Percentiles rank a stretch among this genome's conserved stretches.
Evolutionary conservation across 305 asterid species (phyloP).

Genomic region (Fraxinus floribunda): DNA sequence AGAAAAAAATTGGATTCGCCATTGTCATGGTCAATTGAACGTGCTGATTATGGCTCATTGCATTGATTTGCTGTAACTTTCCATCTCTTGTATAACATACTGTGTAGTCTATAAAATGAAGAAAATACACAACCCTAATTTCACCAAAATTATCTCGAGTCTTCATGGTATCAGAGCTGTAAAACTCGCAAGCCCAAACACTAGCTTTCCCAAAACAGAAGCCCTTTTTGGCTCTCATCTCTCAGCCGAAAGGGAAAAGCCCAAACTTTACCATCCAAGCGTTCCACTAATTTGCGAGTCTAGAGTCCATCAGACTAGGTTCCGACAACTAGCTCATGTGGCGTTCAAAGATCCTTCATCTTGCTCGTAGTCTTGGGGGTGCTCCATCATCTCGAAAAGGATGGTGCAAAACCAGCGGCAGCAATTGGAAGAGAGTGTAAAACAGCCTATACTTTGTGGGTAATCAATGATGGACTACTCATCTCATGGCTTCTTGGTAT

Average conservation of each 20-base stretch:
- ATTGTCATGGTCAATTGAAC: background rate
- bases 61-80: background rate
- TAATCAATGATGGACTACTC: slow-evolving; percentile 11
- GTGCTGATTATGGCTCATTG: background rate
- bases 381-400: background rate
- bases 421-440: background rate
- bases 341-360: background rate
- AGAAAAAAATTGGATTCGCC: background rate
- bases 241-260: background rate
- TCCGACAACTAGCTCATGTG: background rate
- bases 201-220: background rate
- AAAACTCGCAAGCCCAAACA: background rate
- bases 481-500: slow-evolving; percentile 10
- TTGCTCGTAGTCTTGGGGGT: background rate
- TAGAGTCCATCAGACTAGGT: background rate
- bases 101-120: background rate
- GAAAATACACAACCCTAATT: background rate
- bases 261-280: background rate
- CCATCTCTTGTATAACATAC: background rate
- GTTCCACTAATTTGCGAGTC: background rate
- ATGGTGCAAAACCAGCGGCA: background rate
- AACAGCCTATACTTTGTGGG: background rate
- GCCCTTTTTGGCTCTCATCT: background rate
- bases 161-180: background rate
- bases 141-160: background rate